phyloP scores from a whole-genome alignment of 352 stramenopile genomes.

The Globisporangium lucens region DNA sequence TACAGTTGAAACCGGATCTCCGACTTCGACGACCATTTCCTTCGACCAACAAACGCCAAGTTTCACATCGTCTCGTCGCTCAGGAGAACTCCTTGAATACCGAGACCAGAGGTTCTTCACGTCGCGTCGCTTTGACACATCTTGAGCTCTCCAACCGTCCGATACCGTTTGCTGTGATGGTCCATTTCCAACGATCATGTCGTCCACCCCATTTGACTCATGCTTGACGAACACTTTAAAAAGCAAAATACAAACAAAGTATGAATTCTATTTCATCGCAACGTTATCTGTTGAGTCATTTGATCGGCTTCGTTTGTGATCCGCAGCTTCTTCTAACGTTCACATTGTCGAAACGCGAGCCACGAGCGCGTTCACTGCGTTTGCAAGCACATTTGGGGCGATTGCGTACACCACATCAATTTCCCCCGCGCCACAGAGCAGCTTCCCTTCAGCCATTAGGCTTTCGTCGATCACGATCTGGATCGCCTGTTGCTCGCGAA shows the following conservation, averaged over 20 bases:
- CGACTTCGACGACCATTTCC: not conserved
- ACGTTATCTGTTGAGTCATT: not conserved
- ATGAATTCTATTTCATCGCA: not conserved
- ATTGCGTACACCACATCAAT: slow-evolving; percentile 54
- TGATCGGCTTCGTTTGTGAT: not conserved
- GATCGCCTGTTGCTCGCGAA: slow-evolving; percentile 46
- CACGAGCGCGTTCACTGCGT: slow-evolving; percentile 17
- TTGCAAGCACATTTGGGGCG: slow-evolving; percentile 14
- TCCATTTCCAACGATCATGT: not conserved
- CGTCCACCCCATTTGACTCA: not conserved
- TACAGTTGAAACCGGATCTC: not conserved
- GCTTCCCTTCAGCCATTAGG: slow-evolving; percentile 21
- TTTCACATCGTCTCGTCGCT: not conserved
- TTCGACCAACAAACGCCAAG: not conserved
- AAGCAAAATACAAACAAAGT: not conserved
- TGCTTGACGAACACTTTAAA: not conserved
- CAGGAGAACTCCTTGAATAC: not conserved
- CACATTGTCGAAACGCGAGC: slow-evolving; percentile 2
- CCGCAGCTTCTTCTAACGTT: not conserved
- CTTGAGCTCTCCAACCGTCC: not conserved
- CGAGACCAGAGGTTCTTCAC: not conserved
- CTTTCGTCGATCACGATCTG: slow-evolving; percentile 49
- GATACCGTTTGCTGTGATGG: not conserved
- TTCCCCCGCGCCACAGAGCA: slow-evolving; percentile 52
- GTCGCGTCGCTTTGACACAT: not conserved